phyloP scores from a whole-genome alignment of 352 stramenopile genomes.

The Pythium periplocum region DNA sequence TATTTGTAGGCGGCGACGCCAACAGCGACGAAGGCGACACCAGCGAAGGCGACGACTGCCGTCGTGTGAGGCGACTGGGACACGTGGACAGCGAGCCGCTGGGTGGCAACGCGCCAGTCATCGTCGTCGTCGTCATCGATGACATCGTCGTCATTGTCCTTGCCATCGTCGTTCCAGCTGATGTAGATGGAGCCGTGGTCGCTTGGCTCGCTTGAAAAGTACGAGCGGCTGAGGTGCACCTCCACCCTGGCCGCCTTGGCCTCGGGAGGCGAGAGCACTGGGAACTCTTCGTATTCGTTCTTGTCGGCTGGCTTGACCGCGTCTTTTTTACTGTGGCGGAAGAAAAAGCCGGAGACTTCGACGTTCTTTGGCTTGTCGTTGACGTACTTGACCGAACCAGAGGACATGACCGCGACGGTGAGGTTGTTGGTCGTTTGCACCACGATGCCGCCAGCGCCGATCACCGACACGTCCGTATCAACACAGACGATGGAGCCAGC shows the following conservation, averaged over 20 bases:
- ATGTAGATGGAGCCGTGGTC: neutral
- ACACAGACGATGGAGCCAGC: conserved; percentile 36
- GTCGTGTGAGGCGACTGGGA: neutral
- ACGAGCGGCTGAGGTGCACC: neutral
- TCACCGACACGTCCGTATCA: conserved; percentile 31
- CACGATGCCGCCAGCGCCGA: conserved; percentile 31
- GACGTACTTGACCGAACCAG: conserved; percentile 32
- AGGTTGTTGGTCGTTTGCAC: conserved; percentile 38
- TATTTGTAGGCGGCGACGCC: conserved; percentile 12
- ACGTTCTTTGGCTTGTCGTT: conserved; percentile 27
- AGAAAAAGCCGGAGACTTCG: conserved; percentile 2
- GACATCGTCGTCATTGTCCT: conserved; percentile 7
- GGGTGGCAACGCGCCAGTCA: neutral
- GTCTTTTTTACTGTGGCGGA: conserved; percentile 6
- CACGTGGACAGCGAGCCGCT: neutral
- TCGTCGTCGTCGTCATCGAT: conserved; percentile 4
- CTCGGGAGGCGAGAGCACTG: neutral
- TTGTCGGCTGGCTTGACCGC: conserved; percentile 4
- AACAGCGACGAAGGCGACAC: conserved; percentile 5
- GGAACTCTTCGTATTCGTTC: conserved; percentile 9
- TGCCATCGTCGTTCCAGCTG: conserved; percentile 9
- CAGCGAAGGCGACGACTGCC: conserved; percentile 4
- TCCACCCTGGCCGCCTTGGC: too few relatives aligned
- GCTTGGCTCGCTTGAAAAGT: neutral
- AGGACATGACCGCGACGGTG: conserved; percentile 19